phyloP scores from a whole-genome alignment of 306 rosid species.

The Clitoria ternatea region DNA sequence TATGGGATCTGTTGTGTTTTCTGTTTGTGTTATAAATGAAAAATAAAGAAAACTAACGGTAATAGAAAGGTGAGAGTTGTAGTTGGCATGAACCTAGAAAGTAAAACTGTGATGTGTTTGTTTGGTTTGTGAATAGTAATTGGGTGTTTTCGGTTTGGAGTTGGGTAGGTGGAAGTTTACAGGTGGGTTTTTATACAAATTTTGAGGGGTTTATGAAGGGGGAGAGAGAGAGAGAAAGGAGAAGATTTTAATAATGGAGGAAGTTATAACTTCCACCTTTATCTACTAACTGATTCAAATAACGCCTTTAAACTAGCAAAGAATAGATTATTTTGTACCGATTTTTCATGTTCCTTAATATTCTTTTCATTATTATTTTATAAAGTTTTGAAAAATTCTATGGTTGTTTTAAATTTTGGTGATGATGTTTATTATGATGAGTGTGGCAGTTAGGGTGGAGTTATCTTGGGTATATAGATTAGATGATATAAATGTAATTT shows the following conservation, averaged over 20 bases:
- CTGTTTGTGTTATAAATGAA: neutral
- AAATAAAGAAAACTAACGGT: neutral
- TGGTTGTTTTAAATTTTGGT: neutral
- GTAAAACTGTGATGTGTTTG: conserved; percentile 32
- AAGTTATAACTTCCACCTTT: conserved; percentile 44
- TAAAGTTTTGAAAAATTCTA: too few species aligned
- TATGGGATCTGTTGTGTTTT: neutral
- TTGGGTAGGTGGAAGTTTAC: conserved; percentile 28
- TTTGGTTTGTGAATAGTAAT: neutral
- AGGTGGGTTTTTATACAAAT: neutral
- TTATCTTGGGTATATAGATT: too few species aligned
- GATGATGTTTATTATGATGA: neutral
- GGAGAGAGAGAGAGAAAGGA: neutral
- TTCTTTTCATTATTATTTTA: too few species aligned
- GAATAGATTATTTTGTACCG: neutral
- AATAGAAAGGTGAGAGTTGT: neutral
- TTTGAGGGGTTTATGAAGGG: neutral
- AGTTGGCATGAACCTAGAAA: conserved; percentile 53
- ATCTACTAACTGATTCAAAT: conserved; percentile 33
- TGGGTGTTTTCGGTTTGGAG: conserved; percentile 15
- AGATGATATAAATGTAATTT: neutral
- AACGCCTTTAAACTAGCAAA: conserved; percentile 32
- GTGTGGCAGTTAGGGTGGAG: conserved; percentile 25
- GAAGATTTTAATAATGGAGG: conserved; percentile 14
- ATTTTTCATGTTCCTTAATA: neutral